A percentile compares a stretch with the other conserved stretches of the same genome.
Evolutionary conservation across 2,329 filamentous ascomycete species (phyloP).

Genomic region (Colletotrichum sp.): DNA sequence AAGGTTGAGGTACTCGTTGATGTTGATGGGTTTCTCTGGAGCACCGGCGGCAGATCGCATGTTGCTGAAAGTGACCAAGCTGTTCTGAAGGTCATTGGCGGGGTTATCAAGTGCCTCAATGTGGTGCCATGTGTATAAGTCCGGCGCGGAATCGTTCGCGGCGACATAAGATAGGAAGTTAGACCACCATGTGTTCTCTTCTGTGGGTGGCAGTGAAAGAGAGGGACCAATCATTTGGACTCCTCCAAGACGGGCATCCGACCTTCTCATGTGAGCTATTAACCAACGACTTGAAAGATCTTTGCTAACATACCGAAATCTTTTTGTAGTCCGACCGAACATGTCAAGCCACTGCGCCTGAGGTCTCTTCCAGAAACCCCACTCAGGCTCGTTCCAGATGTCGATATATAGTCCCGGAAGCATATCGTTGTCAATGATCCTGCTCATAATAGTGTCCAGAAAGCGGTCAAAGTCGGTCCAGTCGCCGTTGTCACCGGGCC

Average conservation of each 20-base stretch:
- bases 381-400: neutral
- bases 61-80: neutral
- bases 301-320: neutral
- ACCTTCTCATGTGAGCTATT: neutral
- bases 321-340: neutral
- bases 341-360: neutral
- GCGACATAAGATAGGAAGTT: constrained; percentile 38
- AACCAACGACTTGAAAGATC: neutral
- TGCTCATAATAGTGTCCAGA: neutral
- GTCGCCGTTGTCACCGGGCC: neutral
- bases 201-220: constrained; percentile 33
- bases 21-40: neutral
- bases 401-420: neutral
- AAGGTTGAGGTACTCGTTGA: constrained; percentile 10
- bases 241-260: neutral
- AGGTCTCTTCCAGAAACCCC: neutral
- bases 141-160: constrained; percentile 35
- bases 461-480: neutral
- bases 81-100: neutral
- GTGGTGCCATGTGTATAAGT: constrained; percentile 40
- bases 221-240: constrained; percentile 44
- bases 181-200: constrained; percentile 45
- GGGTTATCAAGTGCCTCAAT: neutral
- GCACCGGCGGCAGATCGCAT: neutral
- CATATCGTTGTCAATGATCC: neutral